phyloP scores from a whole-genome alignment of 768 basidiomycete genomes.

The Collybiopsis confluens region DNA sequence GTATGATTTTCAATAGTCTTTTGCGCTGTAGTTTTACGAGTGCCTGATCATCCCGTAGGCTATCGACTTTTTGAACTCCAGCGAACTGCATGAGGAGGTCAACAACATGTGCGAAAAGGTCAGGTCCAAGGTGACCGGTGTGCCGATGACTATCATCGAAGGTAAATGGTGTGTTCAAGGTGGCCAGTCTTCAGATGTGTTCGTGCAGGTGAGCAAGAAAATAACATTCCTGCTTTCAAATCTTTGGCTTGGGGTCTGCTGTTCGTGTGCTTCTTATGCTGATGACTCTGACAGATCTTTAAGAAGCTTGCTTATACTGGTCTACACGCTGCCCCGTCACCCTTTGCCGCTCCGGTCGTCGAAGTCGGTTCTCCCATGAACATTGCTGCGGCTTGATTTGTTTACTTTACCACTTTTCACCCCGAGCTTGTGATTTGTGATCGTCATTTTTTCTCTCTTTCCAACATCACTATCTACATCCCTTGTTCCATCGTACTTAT shows the following conservation, averaged over 20 bases:
- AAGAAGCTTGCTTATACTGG: slow-evolving; percentile 44
- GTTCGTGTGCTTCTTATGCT: background rate
- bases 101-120: slow-evolving; percentile 58
- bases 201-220: slow-evolving; percentile 48
- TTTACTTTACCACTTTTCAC: too few relatives aligned
- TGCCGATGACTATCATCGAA: slow-evolving; percentile 78
- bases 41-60: slow-evolving; percentile 37
- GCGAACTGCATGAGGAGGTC: slow-evolving; percentile 64
- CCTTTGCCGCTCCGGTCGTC: slow-evolving; percentile 28
- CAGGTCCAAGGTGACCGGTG: slow-evolving; percentile 63
- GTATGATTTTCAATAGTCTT: slow-evolving; percentile 30
- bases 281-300: slow-evolving; percentile 28
- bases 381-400: background rate
- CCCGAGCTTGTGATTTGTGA: too few relatives aligned
- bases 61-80: slow-evolving; percentile 56
- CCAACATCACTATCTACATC: background rate
- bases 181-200: slow-evolving; percentile 68
- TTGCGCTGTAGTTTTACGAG: slow-evolving; percentile 2
- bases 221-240: background rate
- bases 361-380: slow-evolving; percentile 16
- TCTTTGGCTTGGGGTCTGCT: slow-evolving; percentile 3
- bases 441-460: background rate
- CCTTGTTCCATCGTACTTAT: background rate
- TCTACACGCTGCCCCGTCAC: slow-evolving; percentile 28
- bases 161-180: slow-evolving; percentile 75